phyloP scores from a whole-genome alignment of 1,139 yeast genomes.

The Candida gigantensis region DNA sequence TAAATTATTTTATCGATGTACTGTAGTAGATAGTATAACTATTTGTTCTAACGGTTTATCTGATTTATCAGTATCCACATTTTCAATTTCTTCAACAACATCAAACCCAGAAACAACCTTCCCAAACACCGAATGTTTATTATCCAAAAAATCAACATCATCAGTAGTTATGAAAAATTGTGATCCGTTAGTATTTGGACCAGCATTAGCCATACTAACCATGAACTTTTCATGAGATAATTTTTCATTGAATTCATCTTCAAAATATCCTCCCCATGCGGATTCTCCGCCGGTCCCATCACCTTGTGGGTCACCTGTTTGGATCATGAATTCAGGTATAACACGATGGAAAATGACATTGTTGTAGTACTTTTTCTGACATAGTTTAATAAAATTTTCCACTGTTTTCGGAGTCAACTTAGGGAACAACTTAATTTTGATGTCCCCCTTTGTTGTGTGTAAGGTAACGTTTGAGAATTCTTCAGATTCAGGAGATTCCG shows the following conservation, averaged over 20 bases:
- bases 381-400: slow-evolving; percentile 42
- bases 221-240: slow-evolving; percentile 33
- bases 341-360: slow-evolving; percentile 96
- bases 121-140: slow-evolving; percentile 94
- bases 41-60: slow-evolving; percentile 26
- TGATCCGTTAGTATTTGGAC: slow-evolving; percentile 99
- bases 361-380: slow-evolving; percentile 54
- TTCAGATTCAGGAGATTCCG: neutral
- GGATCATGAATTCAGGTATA: slow-evolving; percentile 97
- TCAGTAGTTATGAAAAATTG: slow-evolving; percentile 99
- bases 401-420: slow-evolving; percentile 43
- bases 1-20: slow-evolving; percentile 5
- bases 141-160: slow-evolving; percentile 95
- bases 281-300: slow-evolving; percentile 99
- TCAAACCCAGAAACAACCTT: slow-evolving; percentile 43
- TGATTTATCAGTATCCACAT: slow-evolving; percentile 29
- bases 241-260: slow-evolving; percentile 57
- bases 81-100: slow-evolving; percentile 38
- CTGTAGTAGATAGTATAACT: slow-evolving; percentile 22
- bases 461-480: slow-evolving; percentile 22
- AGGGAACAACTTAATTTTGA: slow-evolving; percentile 36
- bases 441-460: slow-evolving; percentile 51
- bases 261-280: slow-evolving; percentile 93
- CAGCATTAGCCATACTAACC: slow-evolving; percentile 98
- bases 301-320: slow-evolving; percentile 97